Conservation (phyloP, 2,329 filamentous ascomycete species). For the Pseudogymnoascus sp. region DNA sequence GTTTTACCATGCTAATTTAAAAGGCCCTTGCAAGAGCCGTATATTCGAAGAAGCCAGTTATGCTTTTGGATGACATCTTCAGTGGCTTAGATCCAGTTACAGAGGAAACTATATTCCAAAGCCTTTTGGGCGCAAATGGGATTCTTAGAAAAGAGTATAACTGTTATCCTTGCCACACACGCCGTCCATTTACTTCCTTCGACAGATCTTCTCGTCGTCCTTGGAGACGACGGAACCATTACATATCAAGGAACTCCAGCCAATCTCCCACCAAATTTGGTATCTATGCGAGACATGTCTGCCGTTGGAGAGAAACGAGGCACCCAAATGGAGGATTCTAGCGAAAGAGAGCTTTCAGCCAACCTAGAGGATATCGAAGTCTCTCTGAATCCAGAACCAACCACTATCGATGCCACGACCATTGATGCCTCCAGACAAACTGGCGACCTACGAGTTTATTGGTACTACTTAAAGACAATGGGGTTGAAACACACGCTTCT, state of each 20-base stretch:
- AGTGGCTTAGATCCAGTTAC: conserved; percentile 19
- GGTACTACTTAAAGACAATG: conserved; percentile 23
- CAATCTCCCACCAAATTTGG: background rate
- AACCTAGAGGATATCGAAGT: background rate
- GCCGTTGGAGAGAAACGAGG: background rate
- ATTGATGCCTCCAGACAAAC: conserved; percentile 11
- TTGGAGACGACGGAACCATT: conserved; percentile 10
- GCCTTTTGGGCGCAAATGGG: conserved; percentile 11
- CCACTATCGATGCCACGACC: background rate
- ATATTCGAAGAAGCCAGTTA: conserved; percentile 17
- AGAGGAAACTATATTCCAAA: conserved; percentile 13
- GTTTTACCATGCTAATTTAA: background rate
- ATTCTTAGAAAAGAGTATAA: conserved; percentile 21
- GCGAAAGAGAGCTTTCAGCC: background rate
- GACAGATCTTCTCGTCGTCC: conserved; percentile 12
- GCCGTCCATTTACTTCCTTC: background rate
- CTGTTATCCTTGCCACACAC: conserved; percentile 29
- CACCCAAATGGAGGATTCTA: background rate
- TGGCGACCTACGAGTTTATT: conserved; percentile 23
- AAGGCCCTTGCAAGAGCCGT: conserved; percentile 19
- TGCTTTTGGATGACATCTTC: conserved; percentile 20
- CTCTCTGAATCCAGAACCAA: background rate
- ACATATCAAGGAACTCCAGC: conserved; percentile 11
- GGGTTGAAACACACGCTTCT: conserved; percentile 14
- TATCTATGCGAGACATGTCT: background rate